Base-by-base conservation (phyloP, 495 filamentous ascomycete species). In the Hyaloscypha bicolor region DNA sequence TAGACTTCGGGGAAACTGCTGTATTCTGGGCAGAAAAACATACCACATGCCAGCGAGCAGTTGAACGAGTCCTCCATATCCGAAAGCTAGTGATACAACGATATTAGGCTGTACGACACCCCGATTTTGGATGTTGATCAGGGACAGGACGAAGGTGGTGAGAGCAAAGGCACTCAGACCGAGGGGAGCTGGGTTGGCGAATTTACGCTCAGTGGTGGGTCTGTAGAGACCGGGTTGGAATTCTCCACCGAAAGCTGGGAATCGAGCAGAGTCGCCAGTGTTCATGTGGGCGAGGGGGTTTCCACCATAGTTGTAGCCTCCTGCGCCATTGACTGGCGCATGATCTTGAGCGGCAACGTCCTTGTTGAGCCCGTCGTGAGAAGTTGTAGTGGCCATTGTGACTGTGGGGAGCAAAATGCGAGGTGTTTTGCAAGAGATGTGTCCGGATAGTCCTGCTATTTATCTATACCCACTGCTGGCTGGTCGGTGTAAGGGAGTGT, bases 171-270 rank as follows among this genome's bases (percentile, higher is more conserved):
- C 95, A 63, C 81, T 86, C 65, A 95, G 86, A 72, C 92, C 92
- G 51, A 97, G 85, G 48, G 94, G 94, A 55, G 92, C 94, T 29
- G 92, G 92, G 78, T 94, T 94, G 82, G 84, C 92, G 76, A 94
- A 88, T 81, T 94, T 96, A 80, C 93, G 90, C 64, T 82, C 75
- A 77, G 87, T 87, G 74, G 88, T 87, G 21, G 66, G 63, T 77
- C 85, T 88, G 85, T 93, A 97, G 58, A 93, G 87, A 87, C 93
- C 95, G 61, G 94, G 94, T 80, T 98, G 94, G 83, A 97, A 93
- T 72, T 95, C 93, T 86, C 94, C 94, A 77, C 94, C 94, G 77
- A 96, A 97, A 78, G 94, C 91, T 31, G 90, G 91, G 63, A 84
- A 93, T 45, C 83, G 77, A 9, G 80, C 72, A 29, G 85, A 84